Conservation (phyloP, 306 rosid species). For the Lathyrus sativus region DNA sequence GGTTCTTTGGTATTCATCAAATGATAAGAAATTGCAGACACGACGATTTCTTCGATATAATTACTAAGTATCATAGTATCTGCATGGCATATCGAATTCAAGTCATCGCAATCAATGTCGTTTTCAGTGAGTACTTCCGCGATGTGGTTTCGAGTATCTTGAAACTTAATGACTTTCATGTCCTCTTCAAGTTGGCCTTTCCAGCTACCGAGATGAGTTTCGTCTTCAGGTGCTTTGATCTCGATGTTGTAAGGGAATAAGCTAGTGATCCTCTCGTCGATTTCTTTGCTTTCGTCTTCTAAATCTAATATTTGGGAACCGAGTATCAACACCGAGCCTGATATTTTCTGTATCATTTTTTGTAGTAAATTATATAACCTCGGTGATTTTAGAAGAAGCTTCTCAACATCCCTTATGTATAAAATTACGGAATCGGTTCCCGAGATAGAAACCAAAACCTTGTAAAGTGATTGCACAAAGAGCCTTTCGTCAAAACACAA, state of each 20-base stretch:
- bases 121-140: slow-evolving; percentile 80
- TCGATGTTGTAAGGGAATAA: slow-evolving; percentile 71
- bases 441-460: slow-evolving; percentile 77
- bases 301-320: slow-evolving; percentile 66
- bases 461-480: slow-evolving; percentile 80
- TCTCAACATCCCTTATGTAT: slow-evolving; percentile 79
- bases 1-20: slow-evolving; percentile 68
- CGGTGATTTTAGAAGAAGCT: slow-evolving; percentile 64
- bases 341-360: slow-evolving; percentile 67
- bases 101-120: slow-evolving; percentile 83
- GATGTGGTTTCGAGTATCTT: slow-evolving; percentile 89
- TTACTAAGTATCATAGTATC: slow-evolving; percentile 67
- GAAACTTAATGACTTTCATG: slow-evolving; percentile 64
- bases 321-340: slow-evolving; percentile 80
- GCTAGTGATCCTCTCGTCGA: slow-evolving; percentile 56
- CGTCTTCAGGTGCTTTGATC: slow-evolving; percentile 74
- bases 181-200: slow-evolving; percentile 72
- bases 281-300: slow-evolving; percentile 50
- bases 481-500: slow-evolving; percentile 88
- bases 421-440: slow-evolving; percentile 74
- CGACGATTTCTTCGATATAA: slow-evolving; percentile 76
- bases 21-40: slow-evolving; percentile 76
- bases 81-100: slow-evolving; percentile 64
- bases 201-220: slow-evolving; percentile 61
- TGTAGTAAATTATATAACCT: slow-evolving; percentile 68